Evolutionary conservation across 1,139 yeast species (phyloP), one percentile per base, ranked within the genome.

Genomic region (Pichia sp.): DNA sequence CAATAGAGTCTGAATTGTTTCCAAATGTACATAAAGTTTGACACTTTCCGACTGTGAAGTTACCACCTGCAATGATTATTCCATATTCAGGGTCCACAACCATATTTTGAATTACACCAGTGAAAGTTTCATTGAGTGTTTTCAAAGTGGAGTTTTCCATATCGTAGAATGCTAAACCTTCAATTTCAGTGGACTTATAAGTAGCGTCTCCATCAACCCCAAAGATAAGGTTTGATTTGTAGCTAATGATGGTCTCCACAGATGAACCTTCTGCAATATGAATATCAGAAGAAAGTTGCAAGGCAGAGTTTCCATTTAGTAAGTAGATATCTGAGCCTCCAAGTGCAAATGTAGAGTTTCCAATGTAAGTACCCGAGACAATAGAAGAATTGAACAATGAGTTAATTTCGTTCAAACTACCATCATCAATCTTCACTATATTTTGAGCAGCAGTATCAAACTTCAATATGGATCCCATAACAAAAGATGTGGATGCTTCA

Each of bases 31-130:
- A 86, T 29, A 82, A 62, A 54, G 95, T 85, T 3, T 64, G 59
- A 59, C 96, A 86, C 6, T 30, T 64, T 61, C 42, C 72, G 22
- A 42, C 39, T 22, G 67, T 69, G 51, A 85, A 85, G 32, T 74
- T 66, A 16, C 98, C 98, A 33, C 85, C 95, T 10, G 85, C 82
- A 27, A 86, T 64, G 15, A 87, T 56, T 6, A 37, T 37, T 1
- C 38, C 38, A 27, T 37, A 42, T 27, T 44, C 41, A 7, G 58
- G 55, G 35, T 53, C 53, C 16, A 44, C 33, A 12, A 45, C 47
- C 27, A 56, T 20, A 5, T 52, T 30, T 4, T 31, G 32, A 12
- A 56, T 45, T 6, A 27, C 14, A 13, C 57, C 57, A 2, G 34
- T 29, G 10, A 52, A 40, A 6, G 40, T 14, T 10, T 37, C 29